Evolutionary conservation across 2,329 filamentous ascomycete species (phyloP).

Genomic region (Akanthomyces uredinophilus): DNA sequence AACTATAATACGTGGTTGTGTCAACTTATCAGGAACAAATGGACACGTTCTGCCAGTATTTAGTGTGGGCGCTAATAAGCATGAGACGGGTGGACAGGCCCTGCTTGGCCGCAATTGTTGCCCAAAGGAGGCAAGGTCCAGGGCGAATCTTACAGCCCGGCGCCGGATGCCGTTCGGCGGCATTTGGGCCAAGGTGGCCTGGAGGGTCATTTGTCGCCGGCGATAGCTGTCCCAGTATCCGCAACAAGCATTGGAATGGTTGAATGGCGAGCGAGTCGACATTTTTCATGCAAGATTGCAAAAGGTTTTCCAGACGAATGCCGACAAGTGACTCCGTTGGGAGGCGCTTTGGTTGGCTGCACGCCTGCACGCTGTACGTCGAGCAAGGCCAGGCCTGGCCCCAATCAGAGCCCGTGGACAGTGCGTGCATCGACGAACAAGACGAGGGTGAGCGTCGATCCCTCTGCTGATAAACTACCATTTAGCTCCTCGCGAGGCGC

Average conservation of each 20-base stretch:
- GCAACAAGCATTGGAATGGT: neutral
- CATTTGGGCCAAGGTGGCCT: neutral
- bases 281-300: neutral
- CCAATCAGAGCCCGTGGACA: slow-evolving; percentile 2
- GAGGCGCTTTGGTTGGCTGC: neutral
- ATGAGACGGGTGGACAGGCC: neutral
- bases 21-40: neutral
- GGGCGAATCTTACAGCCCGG: neutral
- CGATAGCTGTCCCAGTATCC: neutral
- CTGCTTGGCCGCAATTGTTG: too few species aligned
- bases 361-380: neutral
- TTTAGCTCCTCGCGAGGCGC: too few species aligned
- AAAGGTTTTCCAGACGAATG: neutral
- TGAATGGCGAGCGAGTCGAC: neutral
- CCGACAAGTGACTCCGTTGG: neutral
- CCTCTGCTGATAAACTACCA: too few species aligned
- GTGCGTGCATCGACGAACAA: neutral
- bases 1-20: neutral
- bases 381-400: neutral
- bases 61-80: neutral
- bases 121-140: neutral
- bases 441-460: neutral
- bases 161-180: slow-evolving; percentile 1
- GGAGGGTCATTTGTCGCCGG: neutral
- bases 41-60: neutral